Percentiles rank a stretch among this genome's conserved stretches.
Conservation (phyloP, 2,329 filamentous ascomycete genomes). For the Bipolaris bicolor region DNA sequence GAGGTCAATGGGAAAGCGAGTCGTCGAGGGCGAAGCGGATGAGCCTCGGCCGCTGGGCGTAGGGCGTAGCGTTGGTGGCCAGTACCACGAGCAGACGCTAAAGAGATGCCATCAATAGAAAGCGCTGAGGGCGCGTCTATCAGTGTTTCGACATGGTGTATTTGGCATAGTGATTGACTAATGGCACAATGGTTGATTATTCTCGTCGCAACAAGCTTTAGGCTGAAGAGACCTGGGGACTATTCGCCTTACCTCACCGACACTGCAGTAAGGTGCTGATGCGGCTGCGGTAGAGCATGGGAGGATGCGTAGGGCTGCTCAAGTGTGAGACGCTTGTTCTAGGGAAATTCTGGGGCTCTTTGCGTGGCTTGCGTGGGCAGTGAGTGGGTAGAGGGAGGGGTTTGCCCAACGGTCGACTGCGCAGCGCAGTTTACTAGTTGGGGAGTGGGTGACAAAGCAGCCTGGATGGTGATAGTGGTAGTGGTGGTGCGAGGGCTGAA, state of each 20-base stretch:
- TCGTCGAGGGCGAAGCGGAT: background rate
- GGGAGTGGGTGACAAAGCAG: slow-evolving; percentile 30
- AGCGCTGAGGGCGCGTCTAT: slow-evolving; percentile 3
- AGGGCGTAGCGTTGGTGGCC: slow-evolving; percentile 21
- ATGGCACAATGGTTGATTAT: background rate
- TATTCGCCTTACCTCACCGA: slow-evolving; percentile 29
- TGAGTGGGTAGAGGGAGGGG: slow-evolving; percentile 2
- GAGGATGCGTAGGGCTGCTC: slow-evolving; percentile 37
- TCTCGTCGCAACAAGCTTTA: slow-evolving; percentile 29
- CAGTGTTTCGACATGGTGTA: slow-evolving; percentile 9
- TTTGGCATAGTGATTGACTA: slow-evolving; percentile 16
- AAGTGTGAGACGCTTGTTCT: slow-evolving; percentile 28
- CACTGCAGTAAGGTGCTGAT: slow-evolving; percentile 39
- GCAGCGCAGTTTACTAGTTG: slow-evolving; percentile 15
- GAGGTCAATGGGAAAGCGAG: background rate
- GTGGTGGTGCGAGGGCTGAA: slow-evolving; percentile 18
- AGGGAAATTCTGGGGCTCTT: slow-evolving; percentile 23
- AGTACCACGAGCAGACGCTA: slow-evolving; percentile 10
- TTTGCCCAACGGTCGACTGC: slow-evolving; percentile 6
- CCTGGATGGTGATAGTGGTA: slow-evolving; percentile 16
- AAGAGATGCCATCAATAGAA: slow-evolving; percentile 7
- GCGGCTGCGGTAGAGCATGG: slow-evolving; percentile 35
- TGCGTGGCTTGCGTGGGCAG: slow-evolving; percentile 23
- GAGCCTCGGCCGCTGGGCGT: slow-evolving; percentile 27
- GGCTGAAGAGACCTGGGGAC: slow-evolving; percentile 22